Evolutionary conservation across 768 basidiomycete genomes (phyloP).

Genomic region (Jaapia argillacea): DNA sequence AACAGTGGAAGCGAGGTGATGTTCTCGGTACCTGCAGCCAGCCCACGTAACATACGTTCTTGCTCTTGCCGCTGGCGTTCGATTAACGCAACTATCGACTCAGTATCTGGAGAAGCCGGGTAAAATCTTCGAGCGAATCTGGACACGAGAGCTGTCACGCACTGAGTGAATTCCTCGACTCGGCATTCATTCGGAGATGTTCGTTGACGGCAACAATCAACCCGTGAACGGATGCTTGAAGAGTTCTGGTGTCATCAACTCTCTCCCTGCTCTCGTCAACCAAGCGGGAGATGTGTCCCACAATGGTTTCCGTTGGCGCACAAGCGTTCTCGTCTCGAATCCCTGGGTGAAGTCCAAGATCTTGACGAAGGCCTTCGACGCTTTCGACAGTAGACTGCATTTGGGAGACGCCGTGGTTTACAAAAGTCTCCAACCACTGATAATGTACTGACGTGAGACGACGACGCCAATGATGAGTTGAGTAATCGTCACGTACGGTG

Average conservation of each 20-base stretch:
- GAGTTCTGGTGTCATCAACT: slow-evolving; percentile 17
- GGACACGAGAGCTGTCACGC: slow-evolving; percentile 5
- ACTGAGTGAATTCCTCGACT: slow-evolving; percentile 31
- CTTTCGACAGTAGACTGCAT: slow-evolving; percentile 51
- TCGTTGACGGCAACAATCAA: slow-evolving; percentile 30
- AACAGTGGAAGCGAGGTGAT: not conserved
- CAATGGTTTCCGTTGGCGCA: no score
- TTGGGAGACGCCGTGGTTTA: slow-evolving; percentile 65
- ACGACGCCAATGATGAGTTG: no score
- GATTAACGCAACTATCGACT: slow-evolving; percentile 50
- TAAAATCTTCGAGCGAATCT: slow-evolving; percentile 4
- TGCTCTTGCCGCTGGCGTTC: slow-evolving; percentile 66
- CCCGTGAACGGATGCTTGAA: slow-evolving; percentile 25
- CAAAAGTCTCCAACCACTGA: slow-evolving; percentile 80
- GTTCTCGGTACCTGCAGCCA: slow-evolving; percentile 32
- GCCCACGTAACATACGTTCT: slow-evolving; percentile 52
- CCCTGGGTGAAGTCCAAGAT: no score
- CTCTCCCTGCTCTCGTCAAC: slow-evolving; percentile 22
- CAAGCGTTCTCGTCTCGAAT: no score
- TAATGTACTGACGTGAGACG: slow-evolving; percentile 8
- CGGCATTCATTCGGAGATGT: slow-evolving; percentile 26
- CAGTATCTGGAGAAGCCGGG: slow-evolving; percentile 29
- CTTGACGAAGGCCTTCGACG: slow-evolving; percentile 48
- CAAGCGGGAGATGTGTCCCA: no score
- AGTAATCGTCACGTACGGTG: slow-evolving; percentile 28